These are phyloP conservation scores for Trametes versicolor DNA, from an alignment of 1,284 basidiomycete species.

Conservation along the genomic window DNA sequence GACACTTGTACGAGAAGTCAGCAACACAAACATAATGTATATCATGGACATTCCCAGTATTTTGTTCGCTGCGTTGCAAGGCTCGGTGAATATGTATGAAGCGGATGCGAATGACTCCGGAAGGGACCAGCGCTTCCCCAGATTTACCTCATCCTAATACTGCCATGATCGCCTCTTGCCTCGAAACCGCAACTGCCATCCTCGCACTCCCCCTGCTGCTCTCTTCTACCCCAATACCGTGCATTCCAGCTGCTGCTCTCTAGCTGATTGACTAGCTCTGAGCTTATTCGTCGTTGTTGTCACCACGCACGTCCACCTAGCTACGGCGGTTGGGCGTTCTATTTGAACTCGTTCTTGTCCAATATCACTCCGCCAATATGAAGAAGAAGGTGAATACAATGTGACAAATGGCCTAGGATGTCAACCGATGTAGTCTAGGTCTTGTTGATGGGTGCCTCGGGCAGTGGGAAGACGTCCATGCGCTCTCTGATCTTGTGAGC, in stretches of 20 bases:
- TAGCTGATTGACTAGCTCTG: background rate
- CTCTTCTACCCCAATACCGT: background rate
- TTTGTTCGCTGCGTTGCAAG: background rate
- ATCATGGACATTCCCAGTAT: conserved; percentile 3
- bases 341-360: background rate
- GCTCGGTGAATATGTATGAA: too few species aligned
- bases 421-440: conserved; percentile 58
- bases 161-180: conserved; percentile 35
- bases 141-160: conserved; percentile 28
- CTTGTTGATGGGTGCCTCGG: conserved; percentile 94
- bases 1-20: conserved; percentile 33
- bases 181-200: conserved; percentile 19
- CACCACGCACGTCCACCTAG: background rate
- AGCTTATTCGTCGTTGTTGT: too few species aligned
- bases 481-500: conserved; percentile 97
- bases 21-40: conserved; percentile 17
- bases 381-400: conserved; percentile 44
- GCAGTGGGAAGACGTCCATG: conserved; percentile 95
- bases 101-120: background rate
- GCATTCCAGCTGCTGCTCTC: background rate
- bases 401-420: background rate
- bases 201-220: background rate
- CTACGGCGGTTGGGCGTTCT: background rate
- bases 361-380: conserved; percentile 30
- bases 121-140: conserved; percentile 2